These are phyloP conservation scores for Friedmanniomyces simplex DNA, from an alignment of 495 filamentous ascomycete species.

Conservation along the genomic window DNA sequence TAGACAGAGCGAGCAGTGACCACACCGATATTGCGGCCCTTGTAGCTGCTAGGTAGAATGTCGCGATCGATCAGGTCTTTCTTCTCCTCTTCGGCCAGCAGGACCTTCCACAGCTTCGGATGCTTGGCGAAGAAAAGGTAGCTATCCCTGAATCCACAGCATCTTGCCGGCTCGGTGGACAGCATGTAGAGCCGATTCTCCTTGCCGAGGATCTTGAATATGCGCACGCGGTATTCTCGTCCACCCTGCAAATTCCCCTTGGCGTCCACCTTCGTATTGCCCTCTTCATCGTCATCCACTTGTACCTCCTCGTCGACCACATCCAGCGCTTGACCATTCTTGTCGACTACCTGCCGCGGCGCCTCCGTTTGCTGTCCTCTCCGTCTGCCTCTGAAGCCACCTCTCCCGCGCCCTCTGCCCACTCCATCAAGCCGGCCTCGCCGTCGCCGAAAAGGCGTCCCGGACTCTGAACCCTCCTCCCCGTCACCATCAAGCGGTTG, in stretches of 20 bases:
- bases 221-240: conserved; percentile 86
- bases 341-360: conserved; percentile 78
- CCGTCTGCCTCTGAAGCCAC: conserved; percentile 58
- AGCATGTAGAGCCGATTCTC: conserved; percentile 92
- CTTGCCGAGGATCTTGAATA: conserved; percentile 76
- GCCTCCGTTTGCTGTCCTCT: conserved; percentile 61
- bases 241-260: conserved; percentile 67
- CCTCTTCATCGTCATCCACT: conserved; percentile 75
- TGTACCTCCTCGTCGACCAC: conserved; percentile 87
- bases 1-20: conserved; percentile 95
- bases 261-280: conserved; percentile 88
- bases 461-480: conserved; percentile 29
- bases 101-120: conserved; percentile 88
- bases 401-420: conserved; percentile 31
- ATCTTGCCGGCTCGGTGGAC: conserved; percentile 90
- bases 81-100: conserved; percentile 86
- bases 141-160: conserved; percentile 91
- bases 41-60: conserved; percentile 94
- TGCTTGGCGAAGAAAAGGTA: conserved; percentile 99
- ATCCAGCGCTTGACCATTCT: conserved; percentile 86
- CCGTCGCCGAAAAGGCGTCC: conserved; percentile 52
- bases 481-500: conserved; percentile 8
- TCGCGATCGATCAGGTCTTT: conserved; percentile 87
- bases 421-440: conserved; percentile 59
- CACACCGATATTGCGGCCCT: conserved; percentile 92